These are phyloP conservation scores for Microbotryum saponariae DNA, from an alignment of 1,284 basidiomycete genomes.

Conservation along the genomic window DNA sequence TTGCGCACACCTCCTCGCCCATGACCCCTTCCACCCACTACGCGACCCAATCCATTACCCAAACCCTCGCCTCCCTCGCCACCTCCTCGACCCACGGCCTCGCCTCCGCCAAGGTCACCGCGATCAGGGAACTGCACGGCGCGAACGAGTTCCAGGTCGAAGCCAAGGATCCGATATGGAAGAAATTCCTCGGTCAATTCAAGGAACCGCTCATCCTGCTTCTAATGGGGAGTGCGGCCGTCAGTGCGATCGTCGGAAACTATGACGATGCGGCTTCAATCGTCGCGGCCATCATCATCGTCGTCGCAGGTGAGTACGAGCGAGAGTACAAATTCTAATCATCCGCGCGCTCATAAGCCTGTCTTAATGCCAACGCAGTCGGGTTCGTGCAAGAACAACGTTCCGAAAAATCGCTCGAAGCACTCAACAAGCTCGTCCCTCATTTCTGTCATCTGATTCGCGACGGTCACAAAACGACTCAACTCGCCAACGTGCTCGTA, in stretches of 20 bases:
- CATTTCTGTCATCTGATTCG: constrained; percentile 89
- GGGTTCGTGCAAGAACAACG: constrained; percentile 92
- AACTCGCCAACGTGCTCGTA: constrained; percentile 88
- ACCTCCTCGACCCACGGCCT: constrained; percentile 49
- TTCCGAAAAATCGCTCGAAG: constrained; percentile 89
- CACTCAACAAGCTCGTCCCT: constrained; percentile 90
- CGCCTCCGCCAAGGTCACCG: constrained; percentile 54
- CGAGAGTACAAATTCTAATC: no score
- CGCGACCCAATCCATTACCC: constrained; percentile 21
- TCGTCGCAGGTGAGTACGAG: constrained; percentile 65
- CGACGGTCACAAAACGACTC: constrained; percentile 62
- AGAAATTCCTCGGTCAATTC: constrained; percentile 87
- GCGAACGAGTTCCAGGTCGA: constrained; percentile 93
- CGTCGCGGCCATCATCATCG: constrained; percentile 84
- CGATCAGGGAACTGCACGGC: constrained; percentile 63
- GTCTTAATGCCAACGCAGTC: constrained; percentile 49
- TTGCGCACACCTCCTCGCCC: constrained; percentile 27
- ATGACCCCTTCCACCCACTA: constrained; percentile 28
- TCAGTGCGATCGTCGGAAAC: constrained; percentile 86
- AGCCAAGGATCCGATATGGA: constrained; percentile 63
- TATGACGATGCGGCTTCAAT: constrained; percentile 91
- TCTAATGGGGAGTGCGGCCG: constrained; percentile 73
- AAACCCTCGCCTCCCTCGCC: constrained; percentile 19
- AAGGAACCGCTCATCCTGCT: constrained; percentile 90
- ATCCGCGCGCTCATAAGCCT: not conserved